Percentiles rank a stretch among this genome's conserved stretches.
phyloP scores from a whole-genome alignment of 495 filamentous ascomycete species.

The Aspergillus sparsus region DNA sequence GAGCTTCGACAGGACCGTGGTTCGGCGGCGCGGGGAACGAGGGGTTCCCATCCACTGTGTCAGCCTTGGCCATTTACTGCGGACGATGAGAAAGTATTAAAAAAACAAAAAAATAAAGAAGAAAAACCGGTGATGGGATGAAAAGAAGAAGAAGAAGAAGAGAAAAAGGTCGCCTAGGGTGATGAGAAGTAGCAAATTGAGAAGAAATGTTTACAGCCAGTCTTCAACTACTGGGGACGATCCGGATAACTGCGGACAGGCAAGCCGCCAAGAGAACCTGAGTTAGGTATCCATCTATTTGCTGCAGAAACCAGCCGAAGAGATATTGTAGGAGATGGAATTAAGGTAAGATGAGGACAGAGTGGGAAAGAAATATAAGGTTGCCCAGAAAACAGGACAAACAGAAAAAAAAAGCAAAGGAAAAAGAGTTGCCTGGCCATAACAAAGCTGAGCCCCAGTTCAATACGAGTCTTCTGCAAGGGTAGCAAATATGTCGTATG shows the following conservation, averaged over 20 bases:
- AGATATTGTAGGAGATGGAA: neutral
- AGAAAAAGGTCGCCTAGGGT: neutral
- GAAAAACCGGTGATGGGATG: neutral
- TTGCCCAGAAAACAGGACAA: constrained; percentile 3
- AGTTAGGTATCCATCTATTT: constrained; percentile 17
- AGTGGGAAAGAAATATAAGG: neutral
- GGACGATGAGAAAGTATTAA: neutral
- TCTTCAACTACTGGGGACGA: constrained; percentile 21
- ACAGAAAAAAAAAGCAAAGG: neutral
- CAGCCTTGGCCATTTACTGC: constrained; percentile 30
- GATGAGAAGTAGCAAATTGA: constrained; percentile 12
- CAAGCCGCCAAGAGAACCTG: constrained; percentile 15
- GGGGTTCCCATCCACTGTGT: constrained; percentile 26
- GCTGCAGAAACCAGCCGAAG: neutral
- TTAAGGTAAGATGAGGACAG: neutral
- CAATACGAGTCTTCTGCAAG: neutral
- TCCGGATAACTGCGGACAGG: constrained; percentile 22
- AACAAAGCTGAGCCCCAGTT: constrained; percentile 4
- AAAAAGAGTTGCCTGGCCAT: constrained; percentile 25
- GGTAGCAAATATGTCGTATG: constrained; percentile 5
- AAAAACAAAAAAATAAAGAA: neutral
- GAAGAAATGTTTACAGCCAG: constrained; percentile 11
- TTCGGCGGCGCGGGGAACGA: constrained; percentile 31
- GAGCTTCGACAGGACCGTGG: constrained; percentile 65
- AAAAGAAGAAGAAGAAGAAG: constrained; percentile 4